Base-by-base conservation (phyloP, 305 asterid species). In the Nicotiana rustica region DNA sequence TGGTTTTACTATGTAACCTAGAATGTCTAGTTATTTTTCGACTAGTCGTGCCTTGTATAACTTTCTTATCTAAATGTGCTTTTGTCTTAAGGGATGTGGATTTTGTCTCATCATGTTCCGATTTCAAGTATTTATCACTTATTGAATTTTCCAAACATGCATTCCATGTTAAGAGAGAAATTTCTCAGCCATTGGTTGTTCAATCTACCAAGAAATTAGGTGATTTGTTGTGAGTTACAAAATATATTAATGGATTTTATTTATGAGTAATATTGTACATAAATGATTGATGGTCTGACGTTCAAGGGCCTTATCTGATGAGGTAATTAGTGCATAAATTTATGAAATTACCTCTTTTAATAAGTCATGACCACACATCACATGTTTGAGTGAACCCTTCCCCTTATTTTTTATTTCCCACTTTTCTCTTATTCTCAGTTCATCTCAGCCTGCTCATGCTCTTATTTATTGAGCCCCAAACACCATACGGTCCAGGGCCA, bases 111-210 rank as follows among this genome's bases (percentile, higher is more conserved):
- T 17, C 15, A 55, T 10, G 17, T 55, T 55, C 52, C 6, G n/a
- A 31, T 31, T 52, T 52, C 65, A 8, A 52, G 80, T 55, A 0
- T 25, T 31, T 55, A 76, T 55, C 49, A 29, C 49, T 55, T 76
- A 0, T 76, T 31, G 67, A 1, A 76, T 31, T 55, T 41, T 31
- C 29, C 5, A 0, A 17, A 76, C 17, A 55, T 55, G 80, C 49
- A 55, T 76, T 31, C 49, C 66, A n/a, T 76, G 56, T 55, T 76
- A 55, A 59, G 80, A 76, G 66, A 25, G 4, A 17, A 49, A 55
- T 25, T 55, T 52, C 47, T 76, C 66, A 55, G 80, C 17, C 49
- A 76, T 76, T 76, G 49, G 49, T 55, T 75, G 65, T 75, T 75
- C 80, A 17, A 57, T 76, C 47, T 52, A 76, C 80, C 15, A 15